Evolutionary conservation across 306 rosid genomes (phyloP).

Genomic region (Dryas drummondii): DNA sequence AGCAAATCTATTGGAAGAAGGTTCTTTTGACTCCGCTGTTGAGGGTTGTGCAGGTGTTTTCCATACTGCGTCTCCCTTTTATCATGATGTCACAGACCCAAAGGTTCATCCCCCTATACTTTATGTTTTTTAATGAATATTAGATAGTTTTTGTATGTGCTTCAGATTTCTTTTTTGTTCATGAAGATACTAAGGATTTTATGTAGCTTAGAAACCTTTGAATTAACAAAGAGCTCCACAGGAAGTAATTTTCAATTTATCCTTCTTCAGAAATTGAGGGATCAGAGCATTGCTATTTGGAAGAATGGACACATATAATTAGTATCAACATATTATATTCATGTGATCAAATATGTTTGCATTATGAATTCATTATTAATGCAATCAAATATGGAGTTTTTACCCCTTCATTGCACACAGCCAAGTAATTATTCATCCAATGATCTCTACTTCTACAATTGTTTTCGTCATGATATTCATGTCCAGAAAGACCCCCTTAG

Average conservation of each 20-base stretch:
- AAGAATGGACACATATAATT: neutral
- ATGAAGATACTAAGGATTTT: neutral
- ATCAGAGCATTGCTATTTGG: neutral
- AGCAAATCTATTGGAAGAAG: slow-evolving; percentile 42
- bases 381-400: neutral
- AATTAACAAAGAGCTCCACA: neutral
- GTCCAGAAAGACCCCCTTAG: neutral
- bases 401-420: neutral
- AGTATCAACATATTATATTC: neutral
- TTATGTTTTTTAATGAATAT: neutral
- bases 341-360: neutral
- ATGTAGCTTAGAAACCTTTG: neutral
- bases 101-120: slow-evolving; percentile 25
- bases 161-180: neutral
- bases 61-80: slow-evolving; percentile 48
- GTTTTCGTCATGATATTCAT: neutral
- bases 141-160: neutral
- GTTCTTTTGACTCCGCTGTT: slow-evolving; percentile 40
- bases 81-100: slow-evolving; percentile 34
- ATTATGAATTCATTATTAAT: neutral
- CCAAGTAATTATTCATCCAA: neutral
- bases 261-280: neutral
- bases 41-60: slow-evolving; percentile 42
- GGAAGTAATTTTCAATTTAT: neutral
- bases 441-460: neutral